Evolutionary conservation across 2,329 filamentous ascomycete species (phyloP), one percentile per base, ranked within the genome.

Genomic region (Thelonectria discophora): DNA sequence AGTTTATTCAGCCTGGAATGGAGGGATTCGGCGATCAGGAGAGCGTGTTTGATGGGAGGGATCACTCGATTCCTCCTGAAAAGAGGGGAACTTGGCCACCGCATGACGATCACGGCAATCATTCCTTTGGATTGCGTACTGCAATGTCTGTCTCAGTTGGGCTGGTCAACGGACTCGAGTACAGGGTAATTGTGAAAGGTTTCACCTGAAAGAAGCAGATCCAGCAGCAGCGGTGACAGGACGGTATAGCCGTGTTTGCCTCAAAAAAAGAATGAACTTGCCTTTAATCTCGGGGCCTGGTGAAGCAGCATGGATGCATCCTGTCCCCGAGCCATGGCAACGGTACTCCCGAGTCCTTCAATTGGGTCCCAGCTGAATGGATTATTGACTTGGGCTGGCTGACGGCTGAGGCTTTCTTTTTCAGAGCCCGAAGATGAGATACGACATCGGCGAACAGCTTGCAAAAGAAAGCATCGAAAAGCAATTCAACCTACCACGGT

Each of bases 391-490:
- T 11, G 27, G 58, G 58, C 53, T 60, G 58, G 47, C 52, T 56
- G 58, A 49, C 9, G 24, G 39, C 43, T 37, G 40, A 24, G 52
- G 11, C 46, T 13, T 46, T 37, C 51, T 59, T 59, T 37, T 34
- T 45, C 47, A 37, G 55, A 58, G 47, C 47, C 34, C 56, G 39
- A 55, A 30, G 52, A 54, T 54, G 51, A 54, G 51, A 54, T 54
- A 34, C 13, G 34, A 37, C 34, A 7, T 30, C 4, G 27, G 43
- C 27, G 20, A 37, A 30, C 27, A 34, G 21, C 12, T 17, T 32
- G 51, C 43, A 46, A 20, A 37, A 46, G 40, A 27, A 45, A 54
- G 37, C 18, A 17, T 49, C 32, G 21, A 30, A 13, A 54, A 15
- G 30, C 27, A 54, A 55, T 30, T 47, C 21, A 18, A 6, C 40